Conservation (phyloP, 208 protist genomes). For the Trypanosoma lewisi region DNA sequence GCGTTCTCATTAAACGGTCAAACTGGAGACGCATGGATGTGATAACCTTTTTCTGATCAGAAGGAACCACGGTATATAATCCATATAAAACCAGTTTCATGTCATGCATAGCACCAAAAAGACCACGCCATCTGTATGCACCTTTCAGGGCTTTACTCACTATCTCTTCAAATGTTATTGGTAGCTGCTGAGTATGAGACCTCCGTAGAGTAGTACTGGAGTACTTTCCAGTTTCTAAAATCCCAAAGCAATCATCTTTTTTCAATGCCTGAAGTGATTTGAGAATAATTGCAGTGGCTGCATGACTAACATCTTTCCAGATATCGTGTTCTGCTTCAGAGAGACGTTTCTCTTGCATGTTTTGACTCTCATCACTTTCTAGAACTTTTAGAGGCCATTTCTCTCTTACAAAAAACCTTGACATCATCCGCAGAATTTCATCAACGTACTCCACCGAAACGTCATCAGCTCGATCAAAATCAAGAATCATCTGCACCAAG, state of each 20-base stretch:
- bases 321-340: not conserved
- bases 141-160: slow-evolving; percentile 44
- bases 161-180: slow-evolving; percentile 31
- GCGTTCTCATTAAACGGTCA: slow-evolving; percentile 14
- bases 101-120: slow-evolving; percentile 59
- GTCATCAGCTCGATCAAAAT: slow-evolving; percentile 12
- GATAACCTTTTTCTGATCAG: slow-evolving; percentile 13
- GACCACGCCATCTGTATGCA: slow-evolving; percentile 35
- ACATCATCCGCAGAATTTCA: slow-evolving; percentile 17
- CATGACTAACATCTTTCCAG: slow-evolving; percentile 12
- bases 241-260: slow-evolving; percentile 20
- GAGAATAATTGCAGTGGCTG: slow-evolving; percentile 24
- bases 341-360: not conserved
- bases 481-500: slow-evolving; percentile 17
- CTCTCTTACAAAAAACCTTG: slow-evolving; percentile 30
- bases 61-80: slow-evolving; percentile 5
- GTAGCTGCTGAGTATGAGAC: slow-evolving; percentile 5
- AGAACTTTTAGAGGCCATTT: slow-evolving; percentile 48
- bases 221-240: not conserved
- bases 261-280: slow-evolving; percentile 20
- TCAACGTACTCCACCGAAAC: slow-evolving; percentile 26
- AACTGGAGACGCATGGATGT: slow-evolving; percentile 4
- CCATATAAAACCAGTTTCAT: slow-evolving; percentile 47
- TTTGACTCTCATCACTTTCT: slow-evolving; percentile 8
- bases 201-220: not conserved